These are phyloP conservation scores for Heliosperma pusillum DNA, from an alignment of 148 eudicot species.

Conservation along the genomic window DNA sequence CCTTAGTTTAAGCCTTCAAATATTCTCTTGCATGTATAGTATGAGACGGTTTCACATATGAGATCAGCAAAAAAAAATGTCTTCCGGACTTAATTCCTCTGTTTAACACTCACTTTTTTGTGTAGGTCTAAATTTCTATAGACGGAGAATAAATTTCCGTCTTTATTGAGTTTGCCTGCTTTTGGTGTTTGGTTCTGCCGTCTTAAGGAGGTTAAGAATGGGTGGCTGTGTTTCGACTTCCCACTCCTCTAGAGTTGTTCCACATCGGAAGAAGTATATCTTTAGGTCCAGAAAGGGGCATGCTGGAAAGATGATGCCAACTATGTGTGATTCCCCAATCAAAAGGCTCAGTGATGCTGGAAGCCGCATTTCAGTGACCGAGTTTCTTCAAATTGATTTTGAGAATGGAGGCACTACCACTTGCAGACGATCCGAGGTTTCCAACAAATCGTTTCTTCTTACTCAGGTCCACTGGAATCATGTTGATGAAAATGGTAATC, in stretches of 20 bases:
- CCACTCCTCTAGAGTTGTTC: conserved; percentile 34
- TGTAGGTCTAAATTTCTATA: conserved; percentile 1
- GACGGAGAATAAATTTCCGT: conserved; percentile 1
- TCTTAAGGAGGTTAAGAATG: conserved; percentile 30
- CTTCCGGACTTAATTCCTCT: too few relatives aligned
- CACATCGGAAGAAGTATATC: conserved; percentile 37
- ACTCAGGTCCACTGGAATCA: conserved; percentile 27
- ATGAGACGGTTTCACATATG: too few relatives aligned
- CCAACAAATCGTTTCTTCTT: conserved; percentile 39
- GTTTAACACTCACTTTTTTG: too few relatives aligned
- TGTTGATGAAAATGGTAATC: conserved; percentile 45
- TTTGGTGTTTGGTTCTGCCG: too few relatives aligned
- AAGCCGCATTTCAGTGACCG: conserved; percentile 33
- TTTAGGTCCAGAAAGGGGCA: conserved; percentile 35
- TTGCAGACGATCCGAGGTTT: conserved; percentile 45
- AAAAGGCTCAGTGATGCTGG: conserved; percentile 39
- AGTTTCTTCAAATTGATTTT: conserved; percentile 40
- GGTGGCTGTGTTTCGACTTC: conserved; percentile 61
- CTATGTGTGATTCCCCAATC: conserved; percentile 41
- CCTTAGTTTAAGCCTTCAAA: too few relatives aligned
- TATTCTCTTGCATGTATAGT: too few relatives aligned
- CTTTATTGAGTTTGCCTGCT: too few relatives aligned
- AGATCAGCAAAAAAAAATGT: too few relatives aligned
- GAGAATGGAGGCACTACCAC: conserved; percentile 39
- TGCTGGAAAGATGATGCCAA: conserved; percentile 34